Evolutionary conservation across 805 yeast genomes (phyloP).

Genomic region (Ogataea trehalophila): DNA sequence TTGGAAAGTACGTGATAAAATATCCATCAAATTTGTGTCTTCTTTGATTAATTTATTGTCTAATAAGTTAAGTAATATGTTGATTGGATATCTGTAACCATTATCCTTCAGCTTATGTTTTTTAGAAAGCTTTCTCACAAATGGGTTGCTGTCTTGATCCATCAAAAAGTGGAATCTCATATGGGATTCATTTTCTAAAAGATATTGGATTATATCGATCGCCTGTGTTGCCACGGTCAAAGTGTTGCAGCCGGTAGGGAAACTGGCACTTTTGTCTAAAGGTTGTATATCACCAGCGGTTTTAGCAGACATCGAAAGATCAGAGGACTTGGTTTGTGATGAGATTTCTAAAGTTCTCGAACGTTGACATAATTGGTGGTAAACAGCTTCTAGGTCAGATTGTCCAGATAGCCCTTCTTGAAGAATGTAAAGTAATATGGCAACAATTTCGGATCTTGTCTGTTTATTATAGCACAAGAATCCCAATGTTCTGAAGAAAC

Average conservation of each 20-base stretch:
- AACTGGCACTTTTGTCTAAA: slow-evolving; percentile 24
- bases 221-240: slow-evolving; percentile 70
- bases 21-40: slow-evolving; percentile 72
- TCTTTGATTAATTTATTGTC: slow-evolving; percentile 61
- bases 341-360: slow-evolving; percentile 28
- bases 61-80: slow-evolving; percentile 56
- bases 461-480: slow-evolving; percentile 73
- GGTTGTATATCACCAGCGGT: not conserved
- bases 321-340: not conserved
- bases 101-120: slow-evolving; percentile 36
- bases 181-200: slow-evolving; percentile 63
- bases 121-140: slow-evolving; percentile 32
- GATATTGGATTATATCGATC: slow-evolving; percentile 65
- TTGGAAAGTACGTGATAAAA: slow-evolving; percentile 69
- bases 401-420: slow-evolving; percentile 71
- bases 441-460: slow-evolving; percentile 69
- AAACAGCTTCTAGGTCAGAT: slow-evolving; percentile 56
- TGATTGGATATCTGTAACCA: slow-evolving; percentile 64
- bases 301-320: slow-evolving; percentile 2
- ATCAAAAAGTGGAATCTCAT: slow-evolving; percentile 71
- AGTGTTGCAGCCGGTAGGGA: slow-evolving; percentile 62
- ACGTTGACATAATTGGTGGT: slow-evolving; percentile 48
- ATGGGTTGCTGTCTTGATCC: slow-evolving; percentile 62
- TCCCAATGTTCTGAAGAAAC: slow-evolving; percentile 59
- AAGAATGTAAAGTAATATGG: slow-evolving; percentile 59